Evolutionary conservation across 139 green algal species (phyloP), one percentile per base, ranked within the genome.

Genomic region (Auxenochlorella protothecoides): DNA sequence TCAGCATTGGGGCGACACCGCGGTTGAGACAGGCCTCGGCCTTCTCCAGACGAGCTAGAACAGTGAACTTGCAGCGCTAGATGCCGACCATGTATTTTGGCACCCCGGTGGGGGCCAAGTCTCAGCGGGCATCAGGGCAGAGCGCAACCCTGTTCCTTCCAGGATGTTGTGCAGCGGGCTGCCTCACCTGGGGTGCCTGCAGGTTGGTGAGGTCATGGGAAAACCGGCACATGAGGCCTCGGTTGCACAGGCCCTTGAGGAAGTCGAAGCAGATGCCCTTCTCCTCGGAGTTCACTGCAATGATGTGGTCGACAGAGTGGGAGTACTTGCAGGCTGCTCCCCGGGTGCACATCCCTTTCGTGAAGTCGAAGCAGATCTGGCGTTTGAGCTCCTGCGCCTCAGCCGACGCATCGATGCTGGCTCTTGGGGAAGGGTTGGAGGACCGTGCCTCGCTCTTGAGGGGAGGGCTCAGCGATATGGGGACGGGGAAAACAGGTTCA

Each of bases 351-450:
- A 85, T 63, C 55, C 86, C 86, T 69, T 93, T 92, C 27, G 87
- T 91, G 76, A 94, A 96, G 72, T 96, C 91, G 72, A 92, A 96
- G 85, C 91, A 96, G 51, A 95, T 92, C 69, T 94, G 88, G 0
- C 61, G 52, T 53, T 84, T 84, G 68, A 68, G 57, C 57, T 9
- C 9, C 57, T 62, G 57, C 57, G 11, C 57, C 57, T 9, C 57
- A 62, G 9, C 57, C 57, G 57, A 62, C 57, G 57, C 52, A 44
- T 63, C 59, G 59, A 63, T 11, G 59, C 59, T 11, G 59, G 10
- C 2, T 63, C 59, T n/a, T 63, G 10, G 59, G 10, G 10, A 63
- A 12, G 59, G 59, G 10, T 63, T 11, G 59, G 10, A 63, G 59
- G 59, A 12, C 59, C 12, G 10, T 63, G 59, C 59, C 10, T 44